These are phyloP conservation scores for Thraustochytrium striatum DNA, from an alignment of 352 stramenopile genomes.

Conservation along the genomic window DNA sequence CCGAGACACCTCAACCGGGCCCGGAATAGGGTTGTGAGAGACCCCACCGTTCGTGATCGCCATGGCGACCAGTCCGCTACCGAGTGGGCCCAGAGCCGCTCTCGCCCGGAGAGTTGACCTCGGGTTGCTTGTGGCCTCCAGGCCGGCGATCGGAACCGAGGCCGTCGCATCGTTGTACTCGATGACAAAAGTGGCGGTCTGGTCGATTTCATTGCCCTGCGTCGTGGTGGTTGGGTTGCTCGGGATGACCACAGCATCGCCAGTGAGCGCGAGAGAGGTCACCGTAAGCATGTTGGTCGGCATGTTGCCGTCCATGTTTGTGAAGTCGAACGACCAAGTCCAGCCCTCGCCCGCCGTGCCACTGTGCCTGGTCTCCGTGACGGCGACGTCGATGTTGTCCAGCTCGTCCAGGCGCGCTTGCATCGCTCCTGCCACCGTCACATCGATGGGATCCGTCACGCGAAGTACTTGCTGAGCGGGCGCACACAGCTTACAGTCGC, in stretches of 20 bases:
- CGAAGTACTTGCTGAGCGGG: neutral
- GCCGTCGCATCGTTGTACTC: slow-evolving; percentile 5
- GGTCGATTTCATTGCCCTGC: slow-evolving; percentile 49
- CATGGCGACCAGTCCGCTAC: slow-evolving; percentile 42
- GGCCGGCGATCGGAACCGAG: neutral
- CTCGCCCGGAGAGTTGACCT: slow-evolving; percentile 5
- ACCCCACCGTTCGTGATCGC: neutral
- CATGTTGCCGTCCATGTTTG: slow-evolving; percentile 51
- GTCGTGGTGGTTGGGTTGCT: neutral
- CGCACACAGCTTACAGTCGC: slow-evolving; percentile 28
- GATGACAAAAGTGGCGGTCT: neutral
- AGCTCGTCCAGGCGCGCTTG: slow-evolving; percentile 25
- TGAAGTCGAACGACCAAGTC: slow-evolving; percentile 69
- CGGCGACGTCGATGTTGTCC: slow-evolving; percentile 31
- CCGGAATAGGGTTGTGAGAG: neutral
- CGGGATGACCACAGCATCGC: neutral
- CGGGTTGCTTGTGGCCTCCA: neutral
- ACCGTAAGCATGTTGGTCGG: neutral
- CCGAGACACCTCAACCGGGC: neutral
- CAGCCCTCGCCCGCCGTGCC: slow-evolving; percentile 66
- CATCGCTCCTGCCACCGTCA: neutral
- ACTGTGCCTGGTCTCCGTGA: slow-evolving; percentile 4
- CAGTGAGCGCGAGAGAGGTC: neutral
- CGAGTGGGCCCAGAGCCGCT: slow-evolving; percentile 10
- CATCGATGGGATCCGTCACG: slow-evolving; percentile 19